Evolutionary conservation across 2,329 filamentous ascomycete genomes (phyloP).

Genomic region (Hymenoscyphus repandus): DNA sequence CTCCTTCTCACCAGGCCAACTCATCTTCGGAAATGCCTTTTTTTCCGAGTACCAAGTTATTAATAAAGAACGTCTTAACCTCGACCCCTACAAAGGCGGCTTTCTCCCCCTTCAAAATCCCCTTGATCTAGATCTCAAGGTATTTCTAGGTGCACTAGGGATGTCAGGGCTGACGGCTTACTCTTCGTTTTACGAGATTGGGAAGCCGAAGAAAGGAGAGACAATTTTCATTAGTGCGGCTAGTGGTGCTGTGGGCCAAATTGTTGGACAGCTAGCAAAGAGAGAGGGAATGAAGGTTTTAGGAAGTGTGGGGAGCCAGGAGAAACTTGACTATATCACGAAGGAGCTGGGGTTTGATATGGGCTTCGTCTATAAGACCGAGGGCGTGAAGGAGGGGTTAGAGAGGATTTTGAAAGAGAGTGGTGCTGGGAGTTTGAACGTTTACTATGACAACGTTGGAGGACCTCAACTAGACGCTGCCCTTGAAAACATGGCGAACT

Average conservation of each 20-base stretch:
- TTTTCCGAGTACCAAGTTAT: constrained; percentile 65
- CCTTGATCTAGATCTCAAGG: constrained; percentile 54
- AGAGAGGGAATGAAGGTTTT: constrained; percentile 68
- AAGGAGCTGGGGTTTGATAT: constrained; percentile 65
- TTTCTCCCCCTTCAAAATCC: constrained; percentile 61
- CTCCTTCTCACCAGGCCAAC: constrained; percentile 60
- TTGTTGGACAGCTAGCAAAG: constrained; percentile 67
- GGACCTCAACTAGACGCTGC: constrained; percentile 68
- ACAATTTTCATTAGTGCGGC: constrained; percentile 71
- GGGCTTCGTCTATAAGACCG: constrained; percentile 77
- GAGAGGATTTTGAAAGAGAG: constrained; percentile 44
- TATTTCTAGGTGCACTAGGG: constrained; percentile 70
- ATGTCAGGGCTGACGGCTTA: constrained; percentile 75
- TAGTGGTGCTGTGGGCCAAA: constrained; percentile 65
- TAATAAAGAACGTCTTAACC: constrained; percentile 30
- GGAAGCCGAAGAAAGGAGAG: constrained; percentile 64
- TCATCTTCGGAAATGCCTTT: constrained; percentile 51
- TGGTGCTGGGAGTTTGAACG: constrained; percentile 66
- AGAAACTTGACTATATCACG: constrained; percentile 69
- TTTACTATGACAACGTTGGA: constrained; percentile 77
- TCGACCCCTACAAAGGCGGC: constrained; percentile 34
- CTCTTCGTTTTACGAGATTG: constrained; percentile 63
- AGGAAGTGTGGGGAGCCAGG: constrained; percentile 67
- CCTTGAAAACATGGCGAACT: constrained; percentile 53
- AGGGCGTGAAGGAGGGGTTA: constrained; percentile 58